These are phyloP conservation scores for Coemansia sp. DNA, from an alignment of 192 early-diverging fungal species.

Conservation along the genomic window DNA sequence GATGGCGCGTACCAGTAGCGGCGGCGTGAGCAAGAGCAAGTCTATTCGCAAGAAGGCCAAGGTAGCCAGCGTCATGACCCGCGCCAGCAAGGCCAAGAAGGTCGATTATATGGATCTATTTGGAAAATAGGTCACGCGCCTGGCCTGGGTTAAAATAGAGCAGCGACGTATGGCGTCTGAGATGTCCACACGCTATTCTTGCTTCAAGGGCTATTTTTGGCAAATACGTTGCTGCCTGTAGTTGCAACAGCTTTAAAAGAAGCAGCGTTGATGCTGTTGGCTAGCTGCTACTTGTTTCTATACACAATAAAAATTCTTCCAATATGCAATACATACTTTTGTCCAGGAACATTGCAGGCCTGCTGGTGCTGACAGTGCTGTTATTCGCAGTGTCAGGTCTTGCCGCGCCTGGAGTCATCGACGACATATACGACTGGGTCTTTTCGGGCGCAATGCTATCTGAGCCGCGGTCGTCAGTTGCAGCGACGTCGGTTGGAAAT, in stretches of 20 bases:
- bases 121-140: slow-evolving; percentile 12
- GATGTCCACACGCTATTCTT: neutral
- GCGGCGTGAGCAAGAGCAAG: slow-evolving; percentile 34
- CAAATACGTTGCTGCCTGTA: neutral
- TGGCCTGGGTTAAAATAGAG: neutral
- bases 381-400: neutral
- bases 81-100: slow-evolving; percentile 10
- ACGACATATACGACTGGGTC: slow-evolving; percentile 23
- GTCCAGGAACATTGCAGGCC: neutral
- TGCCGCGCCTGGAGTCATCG: slow-evolving; percentile 6
- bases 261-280: neutral
- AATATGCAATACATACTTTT: neutral
- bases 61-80: neutral
- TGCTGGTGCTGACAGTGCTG: neutral
- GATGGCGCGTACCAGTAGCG: slow-evolving; percentile 12
- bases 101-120: slow-evolving; percentile 40
- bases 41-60: slow-evolving; percentile 26
- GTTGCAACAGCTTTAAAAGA: neutral
- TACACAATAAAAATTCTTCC: neutral
- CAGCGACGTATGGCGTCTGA: neutral
- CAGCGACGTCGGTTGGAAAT: slow-evolving; percentile 33
- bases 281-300: neutral
- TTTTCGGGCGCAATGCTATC: slow-evolving; percentile 42
- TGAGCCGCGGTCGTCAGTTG: slow-evolving; percentile 36
- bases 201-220: slow-evolving; percentile 4